A percentile compares a stretch with the other conserved stretches of the same genome.
phyloP scores from a whole-genome alignment of 2,329 filamentous ascomycete genomes.

The Eutypella sp. region DNA sequence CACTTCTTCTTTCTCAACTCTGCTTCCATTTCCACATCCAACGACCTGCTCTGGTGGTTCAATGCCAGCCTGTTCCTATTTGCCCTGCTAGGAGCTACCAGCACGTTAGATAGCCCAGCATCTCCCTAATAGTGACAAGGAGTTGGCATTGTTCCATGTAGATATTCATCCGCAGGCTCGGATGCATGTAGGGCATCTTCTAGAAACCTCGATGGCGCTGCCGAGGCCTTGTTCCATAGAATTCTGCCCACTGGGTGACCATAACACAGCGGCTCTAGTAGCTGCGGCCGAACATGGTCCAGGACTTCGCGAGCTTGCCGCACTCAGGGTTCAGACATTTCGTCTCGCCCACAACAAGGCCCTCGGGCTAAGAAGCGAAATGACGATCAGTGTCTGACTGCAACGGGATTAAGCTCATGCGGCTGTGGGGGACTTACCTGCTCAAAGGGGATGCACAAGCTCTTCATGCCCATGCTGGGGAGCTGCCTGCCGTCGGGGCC shows the following conservation, averaged over 20 bases:
- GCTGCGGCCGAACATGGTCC: conserved; percentile 87
- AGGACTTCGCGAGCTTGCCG: conserved; percentile 68
- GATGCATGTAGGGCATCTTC: too few species aligned
- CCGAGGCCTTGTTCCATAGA: too few species aligned
- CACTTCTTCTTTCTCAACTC: too few species aligned
- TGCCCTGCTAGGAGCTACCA: too few species aligned
- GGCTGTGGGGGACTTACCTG: conserved; percentile 39
- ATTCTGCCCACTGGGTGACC: conserved; percentile 3
- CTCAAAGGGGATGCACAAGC: conserved; percentile 70
- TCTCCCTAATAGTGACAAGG: too few species aligned
- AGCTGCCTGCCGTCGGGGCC: conserved; percentile 47
- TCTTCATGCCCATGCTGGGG: conserved; percentile 63
- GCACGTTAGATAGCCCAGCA: too few species aligned
- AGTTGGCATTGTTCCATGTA: too few species aligned
- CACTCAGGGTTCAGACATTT: conserved; percentile 93
- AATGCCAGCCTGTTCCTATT: too few species aligned
- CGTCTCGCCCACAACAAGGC: conserved; percentile 72
- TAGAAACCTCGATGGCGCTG: too few species aligned
- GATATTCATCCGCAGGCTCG: too few species aligned
- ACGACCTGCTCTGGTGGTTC: too few species aligned
- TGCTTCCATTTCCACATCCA: background rate
- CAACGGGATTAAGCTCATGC: background rate
- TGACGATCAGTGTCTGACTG: background rate
- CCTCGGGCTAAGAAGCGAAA: conserved; percentile 63
- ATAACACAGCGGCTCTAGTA: too few species aligned